Percentiles rank a stretch among this genome's conserved stretches.
These are phyloP conservation scores for Phlegmacium glaucopus DNA, from an alignment of 768 basidiomycete genomes.

Conservation along the genomic window DNA sequence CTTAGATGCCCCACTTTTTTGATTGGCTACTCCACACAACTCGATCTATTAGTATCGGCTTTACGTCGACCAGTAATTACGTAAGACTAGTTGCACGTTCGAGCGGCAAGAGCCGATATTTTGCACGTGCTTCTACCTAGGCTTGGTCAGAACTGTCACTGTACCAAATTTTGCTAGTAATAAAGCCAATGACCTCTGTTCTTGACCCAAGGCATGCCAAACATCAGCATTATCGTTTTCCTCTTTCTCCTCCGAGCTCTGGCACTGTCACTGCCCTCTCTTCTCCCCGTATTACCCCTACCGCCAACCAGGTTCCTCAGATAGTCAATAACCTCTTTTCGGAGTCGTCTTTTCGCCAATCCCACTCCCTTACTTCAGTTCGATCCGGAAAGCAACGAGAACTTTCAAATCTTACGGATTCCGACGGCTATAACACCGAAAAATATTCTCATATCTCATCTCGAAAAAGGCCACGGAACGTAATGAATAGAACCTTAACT, in stretches of 20 bases:
- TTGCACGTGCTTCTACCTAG: too few relatives aligned
- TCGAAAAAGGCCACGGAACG: constrained; percentile 25
- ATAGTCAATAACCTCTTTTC: constrained; percentile 17
- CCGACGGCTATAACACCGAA: constrained; percentile 45
- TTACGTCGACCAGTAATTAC: too few relatives aligned
- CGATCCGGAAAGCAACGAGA: constrained; percentile 23
- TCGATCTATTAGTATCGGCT: too few relatives aligned
- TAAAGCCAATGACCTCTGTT: constrained; percentile 14
- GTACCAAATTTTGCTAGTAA: too few relatives aligned
- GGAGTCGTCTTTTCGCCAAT: constrained; percentile 19
- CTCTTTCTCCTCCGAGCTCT: constrained; percentile 24
- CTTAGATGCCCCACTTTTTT: too few relatives aligned
- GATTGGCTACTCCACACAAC: too few relatives aligned
- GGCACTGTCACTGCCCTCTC: constrained; percentile 18
- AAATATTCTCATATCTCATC: constrained; percentile 28
- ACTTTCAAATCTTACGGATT: constrained; percentile 33
- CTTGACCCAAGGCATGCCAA: constrained; percentile 15
- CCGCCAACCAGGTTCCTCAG: constrained; percentile 12
- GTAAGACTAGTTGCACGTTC: too few relatives aligned
- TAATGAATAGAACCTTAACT: constrained; percentile 36
- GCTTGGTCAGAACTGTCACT: too few relatives aligned
- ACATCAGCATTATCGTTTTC: constrained; percentile 17
- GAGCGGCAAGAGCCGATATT: too few relatives aligned
- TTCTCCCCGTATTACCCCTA: constrained; percentile 20
- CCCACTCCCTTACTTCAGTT: constrained; percentile 22